Evolutionary conservation across 2,329 filamentous ascomycete species (phyloP).

Genomic region (Cladosporium sp.): DNA sequence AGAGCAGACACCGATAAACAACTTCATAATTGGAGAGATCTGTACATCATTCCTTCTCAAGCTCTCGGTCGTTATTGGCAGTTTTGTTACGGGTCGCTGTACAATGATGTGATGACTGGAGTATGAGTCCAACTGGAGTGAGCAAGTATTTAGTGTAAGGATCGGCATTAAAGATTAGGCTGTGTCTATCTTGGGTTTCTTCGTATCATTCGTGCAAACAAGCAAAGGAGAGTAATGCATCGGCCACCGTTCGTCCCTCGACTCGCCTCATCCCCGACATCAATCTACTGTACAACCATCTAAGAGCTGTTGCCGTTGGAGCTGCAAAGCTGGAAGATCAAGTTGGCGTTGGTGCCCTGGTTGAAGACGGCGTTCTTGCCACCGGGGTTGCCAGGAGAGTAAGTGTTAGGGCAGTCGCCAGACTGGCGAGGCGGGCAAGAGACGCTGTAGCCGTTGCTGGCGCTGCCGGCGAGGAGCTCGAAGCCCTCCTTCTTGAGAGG

Average conservation of each 20-base stretch:
- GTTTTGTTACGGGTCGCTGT: not conserved
- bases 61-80: not conserved
- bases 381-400: slow-evolving; percentile 16
- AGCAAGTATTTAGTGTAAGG: not conserved
- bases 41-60: not conserved
- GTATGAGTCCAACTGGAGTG: not conserved
- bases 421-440: slow-evolving; percentile 5
- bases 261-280: not conserved
- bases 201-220: not conserved
- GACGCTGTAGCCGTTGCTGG: slow-evolving; percentile 14
- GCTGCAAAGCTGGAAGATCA: slow-evolving; percentile 19
- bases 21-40: not conserved
- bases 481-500: slow-evolving; percentile 16
- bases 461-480: slow-evolving; percentile 12
- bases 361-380: slow-evolving; percentile 19
- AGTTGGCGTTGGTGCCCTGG: slow-evolving; percentile 18
- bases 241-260: not conserved
- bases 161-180: slow-evolving; percentile 2
- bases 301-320: slow-evolving; percentile 18
- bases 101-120: not conserved
- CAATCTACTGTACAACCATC: not conserved
- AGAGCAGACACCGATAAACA: not conserved
- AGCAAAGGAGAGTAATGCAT: not conserved
- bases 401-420: slow-evolving; percentile 19
- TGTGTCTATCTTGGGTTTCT: slow-evolving; percentile 1